Evolutionary conservation across 176 grass and related monocot species (phyloP).

Genomic region (Juncus inflexus): DNA sequence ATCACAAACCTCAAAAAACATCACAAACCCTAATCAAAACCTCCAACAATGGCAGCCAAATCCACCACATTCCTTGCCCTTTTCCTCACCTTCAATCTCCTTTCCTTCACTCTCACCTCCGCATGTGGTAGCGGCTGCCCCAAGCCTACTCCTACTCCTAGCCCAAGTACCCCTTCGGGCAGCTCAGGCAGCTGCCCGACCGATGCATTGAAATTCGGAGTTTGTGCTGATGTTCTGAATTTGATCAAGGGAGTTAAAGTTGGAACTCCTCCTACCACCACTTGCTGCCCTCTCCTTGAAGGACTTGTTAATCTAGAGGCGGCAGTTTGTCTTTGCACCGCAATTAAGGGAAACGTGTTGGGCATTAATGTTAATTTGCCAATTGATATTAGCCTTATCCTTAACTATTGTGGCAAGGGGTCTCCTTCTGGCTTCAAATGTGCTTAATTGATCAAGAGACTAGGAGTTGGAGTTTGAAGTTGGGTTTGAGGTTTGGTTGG

Average conservation of each 20-base stretch:
- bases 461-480: too few species aligned
- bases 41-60: conserved; percentile 31
- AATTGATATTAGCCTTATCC: conserved; percentile 31
- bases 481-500: too few species aligned
- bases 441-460: not conserved
- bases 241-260: conserved; percentile 12
- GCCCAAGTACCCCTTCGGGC: not conserved
- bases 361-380: conserved; percentile 31
- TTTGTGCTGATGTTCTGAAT: conserved; percentile 27
- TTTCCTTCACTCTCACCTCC: conserved; percentile 25
- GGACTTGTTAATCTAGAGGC: conserved; percentile 36
- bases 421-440: conserved; percentile 29
- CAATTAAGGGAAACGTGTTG: conserved; percentile 21
- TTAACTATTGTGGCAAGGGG: conserved; percentile 33
- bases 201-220: conserved; percentile 28
- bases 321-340: conserved; percentile 35
- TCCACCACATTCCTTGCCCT: conserved; percentile 18
- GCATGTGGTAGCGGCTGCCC: conserved; percentile 24
- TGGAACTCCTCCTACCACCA: not conserved
- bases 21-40: not conserved
- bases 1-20: conserved; percentile 18
- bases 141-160: too few species aligned
- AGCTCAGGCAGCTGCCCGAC: conserved; percentile 12
- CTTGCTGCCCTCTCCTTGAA: conserved; percentile 23
- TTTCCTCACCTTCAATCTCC: conserved; percentile 28